A percentile compares a stretch with the other conserved stretches of the same genome.
Evolutionary conservation across 192 early-diverging fungal species (phyloP).

Genomic region (Coemansia sp.): DNA sequence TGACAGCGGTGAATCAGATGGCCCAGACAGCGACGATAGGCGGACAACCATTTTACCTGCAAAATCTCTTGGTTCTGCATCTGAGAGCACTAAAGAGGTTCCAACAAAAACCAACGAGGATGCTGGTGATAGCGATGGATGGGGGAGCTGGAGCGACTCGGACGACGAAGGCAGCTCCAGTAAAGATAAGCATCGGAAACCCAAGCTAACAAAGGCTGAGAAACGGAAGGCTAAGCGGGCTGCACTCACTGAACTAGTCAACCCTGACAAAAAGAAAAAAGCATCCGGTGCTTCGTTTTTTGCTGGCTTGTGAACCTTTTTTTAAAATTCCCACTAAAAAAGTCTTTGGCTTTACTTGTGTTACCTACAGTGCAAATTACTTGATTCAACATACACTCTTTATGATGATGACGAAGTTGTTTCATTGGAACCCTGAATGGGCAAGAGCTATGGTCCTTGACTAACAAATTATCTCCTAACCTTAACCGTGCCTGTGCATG

Average conservation of each 20-base stretch:
- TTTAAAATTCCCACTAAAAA: background rate
- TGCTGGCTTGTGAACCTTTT: slow-evolving; percentile 19
- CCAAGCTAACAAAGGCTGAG: slow-evolving; percentile 15
- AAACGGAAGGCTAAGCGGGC: slow-evolving; percentile 21
- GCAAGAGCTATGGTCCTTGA: too few species aligned
- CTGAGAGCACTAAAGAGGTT: too few species aligned
- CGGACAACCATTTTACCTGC: background rate
- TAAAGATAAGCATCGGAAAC: background rate
- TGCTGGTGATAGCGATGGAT: slow-evolving; percentile 12
- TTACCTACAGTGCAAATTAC: too few species aligned
- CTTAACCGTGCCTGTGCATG: too few species aligned
- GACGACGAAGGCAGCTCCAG: slow-evolving; percentile 12
- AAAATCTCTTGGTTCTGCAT: background rate
- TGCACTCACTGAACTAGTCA: slow-evolving; percentile 10
- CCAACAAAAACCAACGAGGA: background rate
- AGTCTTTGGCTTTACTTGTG: background rate
- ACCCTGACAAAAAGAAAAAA: slow-evolving; percentile 7
- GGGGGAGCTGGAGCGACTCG: slow-evolving; percentile 41
- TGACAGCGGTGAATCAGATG: background rate
- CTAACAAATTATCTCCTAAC: too few species aligned
- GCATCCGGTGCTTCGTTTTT: slow-evolving; percentile 22
- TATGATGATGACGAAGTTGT: too few species aligned
- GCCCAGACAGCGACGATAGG: background rate
- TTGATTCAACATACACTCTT: too few species aligned
- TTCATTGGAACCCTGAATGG: too few species aligned